phyloP scores from a whole-genome alignment of 176 grass and related monocot species.

The Poa pratensis region DNA sequence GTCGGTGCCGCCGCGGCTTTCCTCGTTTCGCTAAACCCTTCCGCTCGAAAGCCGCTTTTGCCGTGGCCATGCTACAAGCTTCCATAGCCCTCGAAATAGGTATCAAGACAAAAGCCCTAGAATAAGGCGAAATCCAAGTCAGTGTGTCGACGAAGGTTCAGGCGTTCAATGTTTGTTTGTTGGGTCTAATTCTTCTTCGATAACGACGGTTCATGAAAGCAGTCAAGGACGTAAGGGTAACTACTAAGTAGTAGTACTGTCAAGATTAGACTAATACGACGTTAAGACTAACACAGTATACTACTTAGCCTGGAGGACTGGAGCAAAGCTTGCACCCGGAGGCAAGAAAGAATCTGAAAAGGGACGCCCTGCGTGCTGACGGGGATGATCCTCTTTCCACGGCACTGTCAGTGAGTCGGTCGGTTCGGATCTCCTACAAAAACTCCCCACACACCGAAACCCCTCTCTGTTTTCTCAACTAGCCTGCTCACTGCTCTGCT shows the following conservation, averaged over 20 bases:
- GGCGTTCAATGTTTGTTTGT: not conserved
- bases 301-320: no score
- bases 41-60: no score
- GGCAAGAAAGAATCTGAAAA: conserved; percentile 37
- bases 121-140: not conserved
- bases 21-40: no score
- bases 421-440: conserved; percentile 24
- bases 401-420: conserved; percentile 10
- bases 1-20: no score
- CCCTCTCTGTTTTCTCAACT: not conserved
- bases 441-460: conserved; percentile 37
- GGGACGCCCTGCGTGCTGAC: no score
- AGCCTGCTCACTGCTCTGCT: not conserved
- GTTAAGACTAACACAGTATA: not conserved
- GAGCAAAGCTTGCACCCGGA: not conserved
- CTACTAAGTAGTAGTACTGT: not conserved
- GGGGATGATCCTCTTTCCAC: conserved; percentile 13
- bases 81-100: no score
- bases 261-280: not conserved
- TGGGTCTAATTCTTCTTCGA: not conserved
- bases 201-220: not conserved
- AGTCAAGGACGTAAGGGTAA: not conserved
- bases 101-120: no score
- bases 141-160: not conserved
- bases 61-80: no score